These are phyloP conservation scores for Suillus sp. DNA, from an alignment of 768 basidiomycete species.

Conservation along the genomic window DNA sequence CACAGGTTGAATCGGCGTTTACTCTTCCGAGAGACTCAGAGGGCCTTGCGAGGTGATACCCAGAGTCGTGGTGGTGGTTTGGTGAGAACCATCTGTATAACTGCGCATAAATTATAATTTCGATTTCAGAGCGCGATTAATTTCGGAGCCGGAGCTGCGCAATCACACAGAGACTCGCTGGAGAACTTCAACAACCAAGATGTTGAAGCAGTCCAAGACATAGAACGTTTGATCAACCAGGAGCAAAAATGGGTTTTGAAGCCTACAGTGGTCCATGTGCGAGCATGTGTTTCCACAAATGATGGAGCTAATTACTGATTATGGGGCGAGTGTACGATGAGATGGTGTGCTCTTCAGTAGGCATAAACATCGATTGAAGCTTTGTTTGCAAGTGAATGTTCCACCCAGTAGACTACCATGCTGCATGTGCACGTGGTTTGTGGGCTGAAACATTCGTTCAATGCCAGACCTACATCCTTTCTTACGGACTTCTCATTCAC, in stretches of 20 bases:
- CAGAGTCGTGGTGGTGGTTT: not conserved
- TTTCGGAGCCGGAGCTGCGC: not conserved
- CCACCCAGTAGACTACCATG: not conserved
- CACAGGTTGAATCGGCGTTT: constrained; percentile 1
- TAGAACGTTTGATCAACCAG: not conserved
- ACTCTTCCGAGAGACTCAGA: not conserved
- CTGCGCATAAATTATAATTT: not conserved
- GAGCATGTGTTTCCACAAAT: not conserved
- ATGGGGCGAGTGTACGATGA: not conserved
- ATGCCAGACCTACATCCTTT: too few species aligned
- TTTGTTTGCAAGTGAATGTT: not conserved
- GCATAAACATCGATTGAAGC: not conserved
- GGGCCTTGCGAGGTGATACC: not conserved
- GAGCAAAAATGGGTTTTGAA: not conserved
- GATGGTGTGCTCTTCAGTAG: not conserved
- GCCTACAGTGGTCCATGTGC: not conserved
- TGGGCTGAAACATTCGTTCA: too few species aligned
- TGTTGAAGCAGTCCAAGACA: not conserved
- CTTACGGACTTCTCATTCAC: too few species aligned
- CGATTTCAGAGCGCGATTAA: not conserved
- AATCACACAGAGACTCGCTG: not conserved
- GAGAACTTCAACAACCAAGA: not conserved
- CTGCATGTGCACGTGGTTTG: too few species aligned
- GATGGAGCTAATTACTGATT: not conserved
- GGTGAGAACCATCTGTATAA: not conserved